A percentile compares a stretch with the other conserved stretches of the same genome.
phyloP scores from a whole-genome alignment of 495 filamentous ascomycete genomes.

The Astrothelium macrocarpum region DNA sequence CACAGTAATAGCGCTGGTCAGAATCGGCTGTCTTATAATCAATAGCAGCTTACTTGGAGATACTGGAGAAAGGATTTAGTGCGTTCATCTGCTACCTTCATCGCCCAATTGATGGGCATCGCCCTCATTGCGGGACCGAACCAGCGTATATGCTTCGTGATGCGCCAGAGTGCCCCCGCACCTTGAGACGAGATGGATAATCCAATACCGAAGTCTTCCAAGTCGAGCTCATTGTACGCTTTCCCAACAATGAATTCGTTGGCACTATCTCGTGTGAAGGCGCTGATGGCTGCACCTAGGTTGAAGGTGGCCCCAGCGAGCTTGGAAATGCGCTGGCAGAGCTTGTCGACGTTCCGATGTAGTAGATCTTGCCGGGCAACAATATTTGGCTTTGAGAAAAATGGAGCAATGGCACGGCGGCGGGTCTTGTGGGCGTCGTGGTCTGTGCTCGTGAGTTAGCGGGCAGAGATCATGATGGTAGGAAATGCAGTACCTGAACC shows the following conservation, averaged over 20 bases:
- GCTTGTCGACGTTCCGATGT: slow-evolving; percentile 5
- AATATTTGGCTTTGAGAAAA: slow-evolving; percentile 16
- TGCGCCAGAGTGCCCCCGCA: not conserved
- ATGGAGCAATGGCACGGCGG: slow-evolving; percentile 13
- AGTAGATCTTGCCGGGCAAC: slow-evolving; percentile 8
- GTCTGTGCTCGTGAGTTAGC: too few species aligned
- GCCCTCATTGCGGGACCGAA: not conserved
- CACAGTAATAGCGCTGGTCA: too few species aligned
- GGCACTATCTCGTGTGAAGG: slow-evolving; percentile 13
- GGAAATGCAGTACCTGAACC: too few species aligned
- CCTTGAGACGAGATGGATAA: not conserved
- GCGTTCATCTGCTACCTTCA: not conserved
- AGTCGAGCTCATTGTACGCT: slow-evolving; percentile 7
- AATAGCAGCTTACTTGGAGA: not conserved
- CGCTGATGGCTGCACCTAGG: slow-evolving; percentile 6
- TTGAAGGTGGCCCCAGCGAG: slow-evolving; percentile 2
- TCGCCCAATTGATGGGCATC: not conserved
- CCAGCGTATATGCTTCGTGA: not conserved
- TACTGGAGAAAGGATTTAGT: not conserved
- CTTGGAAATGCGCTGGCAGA: slow-evolving; percentile 9
- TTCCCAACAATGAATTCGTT: slow-evolving; percentile 11
- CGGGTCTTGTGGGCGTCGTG: slow-evolving; percentile 15
- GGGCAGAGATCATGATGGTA: too few species aligned
- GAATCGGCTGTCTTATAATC: too few species aligned
- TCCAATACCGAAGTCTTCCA: slow-evolving; percentile 9